Base-by-base conservation (phyloP, 1,284 basidiomycete species). In the Melampsora abietis-canadensis region DNA sequence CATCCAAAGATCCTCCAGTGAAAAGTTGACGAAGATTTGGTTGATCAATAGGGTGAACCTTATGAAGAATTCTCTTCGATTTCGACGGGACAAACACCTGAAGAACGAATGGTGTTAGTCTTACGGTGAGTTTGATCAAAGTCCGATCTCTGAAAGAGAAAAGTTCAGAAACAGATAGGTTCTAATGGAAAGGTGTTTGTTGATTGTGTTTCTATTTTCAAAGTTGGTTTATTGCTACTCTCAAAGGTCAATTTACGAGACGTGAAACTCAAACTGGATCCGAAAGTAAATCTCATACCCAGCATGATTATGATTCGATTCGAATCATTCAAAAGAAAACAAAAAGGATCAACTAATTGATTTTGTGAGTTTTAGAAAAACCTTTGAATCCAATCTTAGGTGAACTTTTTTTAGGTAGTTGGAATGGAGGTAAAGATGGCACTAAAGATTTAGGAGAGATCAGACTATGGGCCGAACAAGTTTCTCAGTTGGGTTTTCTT, bases 371-470 rank as follows among this genome's bases (percentile, higher is more conserved):
- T n/a, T n/a, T n/a, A 0, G 95, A 95, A 78, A 91, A 91, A 83
- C 94, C 94, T 10, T 85, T 98, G 76, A 98, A 98, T 82, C 94
- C 94, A 47, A 92, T 95, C 15, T 89, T 98, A 34, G 94, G 94
- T 83, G 83, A 84, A 81, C 84, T 94, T 51, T 98, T 98, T 85
- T 93, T 94, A 78, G 95, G 95, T 64, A 82, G 85, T 76, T 98
- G 95, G 94, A 91, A 93, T 57, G 57, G 54, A 17, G 10, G 10
- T 40, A 40, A 12, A 8, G 37, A 40, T 40, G 37, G 10, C 5
- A 51, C 48, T 24, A 84, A 88, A 76, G 88, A 87, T n/a, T 88
- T 90, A 27, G 92, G 92, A n/a, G 87, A 90, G 82, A 94, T 92
- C 17, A 85, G 86, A 62, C 87, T 98, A 37, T 86, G 91, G 48